Conservation (phyloP, 192 early-diverging fungal species). For the Hyaloraphidium curvatum region DNA sequence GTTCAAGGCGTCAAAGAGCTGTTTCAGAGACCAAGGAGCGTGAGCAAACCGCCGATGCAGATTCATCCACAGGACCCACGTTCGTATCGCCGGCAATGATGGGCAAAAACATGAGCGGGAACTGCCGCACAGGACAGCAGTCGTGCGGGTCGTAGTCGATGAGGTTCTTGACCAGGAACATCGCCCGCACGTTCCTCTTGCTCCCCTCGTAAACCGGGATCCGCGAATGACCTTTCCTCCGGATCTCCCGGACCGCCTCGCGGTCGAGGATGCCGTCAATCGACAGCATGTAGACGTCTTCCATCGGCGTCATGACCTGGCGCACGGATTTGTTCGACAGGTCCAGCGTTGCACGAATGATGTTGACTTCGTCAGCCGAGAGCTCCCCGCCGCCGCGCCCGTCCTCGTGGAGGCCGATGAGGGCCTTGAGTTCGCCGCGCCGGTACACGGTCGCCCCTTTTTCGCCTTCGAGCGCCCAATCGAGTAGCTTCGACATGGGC, state of each 20-base stretch:
- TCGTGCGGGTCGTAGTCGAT: conserved; percentile 1
- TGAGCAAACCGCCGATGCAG: not conserved
- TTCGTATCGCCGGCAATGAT: not conserved
- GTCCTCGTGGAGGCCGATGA: conserved; percentile 52
- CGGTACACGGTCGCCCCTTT: conserved; percentile 8
- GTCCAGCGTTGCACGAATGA: conserved; percentile 58
- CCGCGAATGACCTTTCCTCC: conserved; percentile 46
- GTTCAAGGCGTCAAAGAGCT: not conserved
- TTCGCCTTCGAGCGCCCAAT: conserved; percentile 34
- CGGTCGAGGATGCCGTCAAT: conserved; percentile 30
- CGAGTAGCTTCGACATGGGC: conserved; percentile 75
- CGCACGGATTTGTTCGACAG: conserved; percentile 48
- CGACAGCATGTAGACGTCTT: conserved; percentile 48
- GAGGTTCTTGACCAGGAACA: conserved; percentile 28
- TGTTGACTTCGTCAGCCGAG: conserved; percentile 47
- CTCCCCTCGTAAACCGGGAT: conserved; percentile 48
- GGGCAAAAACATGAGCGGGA: not conserved
- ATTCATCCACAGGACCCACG: not conserved
- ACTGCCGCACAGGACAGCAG: not conserved
- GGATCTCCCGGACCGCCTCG: conserved; percentile 23
- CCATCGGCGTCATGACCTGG: conserved; percentile 53
- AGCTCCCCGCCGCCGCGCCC: conserved; percentile 41
- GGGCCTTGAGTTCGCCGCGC: conserved; percentile 40
- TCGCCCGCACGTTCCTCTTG: conserved; percentile 45
- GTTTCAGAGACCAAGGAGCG: not conserved